phyloP scores from a whole-genome alignment of 2,329 filamentous ascomycete species.

The Fusarium abutilonis region DNA sequence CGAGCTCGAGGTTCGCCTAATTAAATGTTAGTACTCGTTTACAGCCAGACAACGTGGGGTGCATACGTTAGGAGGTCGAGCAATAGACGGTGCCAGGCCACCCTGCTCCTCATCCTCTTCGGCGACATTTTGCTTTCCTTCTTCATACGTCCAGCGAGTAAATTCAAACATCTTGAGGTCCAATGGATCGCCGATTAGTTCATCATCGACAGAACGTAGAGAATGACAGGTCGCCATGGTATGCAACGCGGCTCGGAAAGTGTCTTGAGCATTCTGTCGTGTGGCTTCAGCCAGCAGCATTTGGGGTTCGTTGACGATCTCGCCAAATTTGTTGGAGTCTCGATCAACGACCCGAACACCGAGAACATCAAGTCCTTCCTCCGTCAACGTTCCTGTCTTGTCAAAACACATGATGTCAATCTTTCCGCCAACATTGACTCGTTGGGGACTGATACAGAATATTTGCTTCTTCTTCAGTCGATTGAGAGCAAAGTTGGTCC shows the following conservation, averaged over 20 bases:
- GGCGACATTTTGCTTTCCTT: slow-evolving; percentile 76
- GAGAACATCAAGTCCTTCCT: slow-evolving; percentile 93
- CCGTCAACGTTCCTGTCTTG: slow-evolving; percentile 97
- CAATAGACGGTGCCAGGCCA: slow-evolving; percentile 86
- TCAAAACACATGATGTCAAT: slow-evolving; percentile 97
- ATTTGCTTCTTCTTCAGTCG: slow-evolving; percentile 89
- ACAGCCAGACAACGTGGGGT: slow-evolving; percentile 50
- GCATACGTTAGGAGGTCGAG: slow-evolving; percentile 74
- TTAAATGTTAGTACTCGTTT: not conserved
- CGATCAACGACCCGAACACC: slow-evolving; percentile 82
- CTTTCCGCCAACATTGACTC: slow-evolving; percentile 96
- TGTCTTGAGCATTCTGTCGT: slow-evolving; percentile 46
- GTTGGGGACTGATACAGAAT: slow-evolving; percentile 96
- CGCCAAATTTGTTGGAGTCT: slow-evolving; percentile 72
- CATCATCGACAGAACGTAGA: slow-evolving; percentile 83
- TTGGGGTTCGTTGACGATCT: slow-evolving; percentile 74
- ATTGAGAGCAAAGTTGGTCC: slow-evolving; percentile 91
- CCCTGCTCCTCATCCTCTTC: slow-evolving; percentile 78
- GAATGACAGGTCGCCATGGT: slow-evolving; percentile 99
- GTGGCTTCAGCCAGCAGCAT: slow-evolving; percentile 62
- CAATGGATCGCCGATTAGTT: slow-evolving; percentile 90
- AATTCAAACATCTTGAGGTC: slow-evolving; percentile 99
- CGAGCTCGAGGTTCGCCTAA: slow-evolving; percentile 77
- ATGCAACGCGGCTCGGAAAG: slow-evolving; percentile 74
- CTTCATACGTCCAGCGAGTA: slow-evolving; percentile 90